These are phyloP conservation scores for Populus alba DNA, from an alignment of 345 rosid genomes.

Conservation along the genomic window DNA sequence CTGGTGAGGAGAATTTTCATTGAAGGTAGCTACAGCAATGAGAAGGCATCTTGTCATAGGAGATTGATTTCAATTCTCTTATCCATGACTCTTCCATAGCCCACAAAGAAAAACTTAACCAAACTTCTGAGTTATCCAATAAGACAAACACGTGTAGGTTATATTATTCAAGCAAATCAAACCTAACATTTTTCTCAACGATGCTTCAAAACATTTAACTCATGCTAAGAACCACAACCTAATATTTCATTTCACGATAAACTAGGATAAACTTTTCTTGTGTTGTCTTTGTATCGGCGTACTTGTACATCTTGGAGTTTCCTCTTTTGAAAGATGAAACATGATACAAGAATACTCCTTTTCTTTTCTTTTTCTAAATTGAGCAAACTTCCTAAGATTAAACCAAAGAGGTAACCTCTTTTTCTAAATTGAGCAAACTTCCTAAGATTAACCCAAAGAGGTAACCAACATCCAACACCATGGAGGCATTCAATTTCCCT, in stretches of 20 bases:
- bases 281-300: background rate
- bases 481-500: background rate
- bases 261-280: background rate
- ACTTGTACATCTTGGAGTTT: background rate
- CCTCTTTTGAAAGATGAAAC: background rate
- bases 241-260: background rate
- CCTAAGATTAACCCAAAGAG: background rate
- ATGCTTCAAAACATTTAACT: background rate
- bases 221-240: background rate
- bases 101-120: background rate
- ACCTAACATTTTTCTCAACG: too few species aligned
- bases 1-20: background rate
- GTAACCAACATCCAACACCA: slow-evolving; percentile 1
- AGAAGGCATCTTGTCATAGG: background rate
- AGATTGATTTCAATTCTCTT: background rate
- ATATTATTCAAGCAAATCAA: background rate
- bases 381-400: background rate
- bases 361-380: background rate
- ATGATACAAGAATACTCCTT: background rate
- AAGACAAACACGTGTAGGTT: background rate
- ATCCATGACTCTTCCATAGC: background rate
- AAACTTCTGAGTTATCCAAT: background rate
- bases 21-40: background rate
- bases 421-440: background rate
- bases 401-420: background rate